Evolutionary conservation across 306 rosid species (phyloP), one percentile per base, ranked within the genome.

Genomic region (Dryas alaskensis): DNA sequence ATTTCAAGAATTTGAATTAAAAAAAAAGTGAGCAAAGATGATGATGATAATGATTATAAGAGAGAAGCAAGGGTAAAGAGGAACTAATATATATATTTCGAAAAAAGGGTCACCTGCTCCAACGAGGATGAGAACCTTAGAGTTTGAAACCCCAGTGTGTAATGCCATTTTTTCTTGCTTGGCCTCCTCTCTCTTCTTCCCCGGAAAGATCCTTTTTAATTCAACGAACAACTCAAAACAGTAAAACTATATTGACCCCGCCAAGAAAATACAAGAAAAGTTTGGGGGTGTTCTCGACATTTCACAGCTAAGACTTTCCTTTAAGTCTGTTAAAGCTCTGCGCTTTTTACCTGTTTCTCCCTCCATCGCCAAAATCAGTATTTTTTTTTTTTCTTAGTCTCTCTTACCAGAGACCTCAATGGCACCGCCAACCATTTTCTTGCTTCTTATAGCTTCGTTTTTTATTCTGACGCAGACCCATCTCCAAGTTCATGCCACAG

Each of bases 121-220:
- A 5, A 86, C 82, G 58, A 92, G 90, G 81, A 92, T 79, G 53
- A 92, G 93, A 86, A 87, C 87, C 87, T 92, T 89, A 79, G 96
- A 89, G 61, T 86, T 78, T 44, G 86, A 80, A 25, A 86, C 80
- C 66, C 95, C 95, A 6, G 75, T 69, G 59, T 87, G 91, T 27
- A 89, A 80, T 6, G 95, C 92, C 97, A 86, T 91, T 40, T 64
- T 70, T 91, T 40, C 60, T 70, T 48, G 27, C 39, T 40, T 54
- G 13, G 73, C 19, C 46, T 43, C 8, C 77, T 53, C 17, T 14
- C 25, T 25, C 37, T 9, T 25, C 42, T 17, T 8, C 60, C 13
- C 51, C 62, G 5, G 9, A 69, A 17, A 37, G 73, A 68, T 51
- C 62, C 17, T n/a, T n/a, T 69, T 69, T 69, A 5, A 5, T 55